Evolutionary conservation across 78 protist species (phyloP).

Genomic region (Chrysochromulina parva): DNA sequence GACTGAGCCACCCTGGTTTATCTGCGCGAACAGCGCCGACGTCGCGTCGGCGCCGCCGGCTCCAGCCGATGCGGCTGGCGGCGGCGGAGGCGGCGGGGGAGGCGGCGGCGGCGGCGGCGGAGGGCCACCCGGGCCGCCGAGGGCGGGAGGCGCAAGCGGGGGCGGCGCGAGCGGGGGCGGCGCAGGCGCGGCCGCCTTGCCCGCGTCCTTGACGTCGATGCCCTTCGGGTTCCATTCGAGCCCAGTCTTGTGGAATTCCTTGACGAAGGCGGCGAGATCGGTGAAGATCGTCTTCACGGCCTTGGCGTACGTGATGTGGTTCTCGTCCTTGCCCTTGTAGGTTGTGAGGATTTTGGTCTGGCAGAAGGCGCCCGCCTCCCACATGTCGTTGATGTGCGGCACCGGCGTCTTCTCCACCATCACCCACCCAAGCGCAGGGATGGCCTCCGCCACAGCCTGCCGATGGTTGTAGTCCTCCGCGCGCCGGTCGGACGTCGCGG

Average conservation of each 20-base stretch:
- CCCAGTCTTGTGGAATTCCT: background rate
- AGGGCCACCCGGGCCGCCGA: background rate
- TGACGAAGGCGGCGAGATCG: background rate
- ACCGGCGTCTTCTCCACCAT: constrained; percentile 10
- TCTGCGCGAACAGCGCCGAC: constrained; percentile 60
- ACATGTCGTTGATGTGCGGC: background rate
- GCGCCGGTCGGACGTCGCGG: constrained; percentile 7
- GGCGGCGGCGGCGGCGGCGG: constrained; percentile 9
- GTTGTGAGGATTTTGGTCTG: background rate
- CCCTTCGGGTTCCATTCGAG: constrained; percentile 16
- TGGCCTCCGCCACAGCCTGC: constrained; percentile 50
- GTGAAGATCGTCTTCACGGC: too few relatives aligned
- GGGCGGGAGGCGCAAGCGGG: background rate
- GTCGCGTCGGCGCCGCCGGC: constrained; percentile 3
- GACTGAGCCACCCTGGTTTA: constrained; percentile 63
- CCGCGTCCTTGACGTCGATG: background rate
- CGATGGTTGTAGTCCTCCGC: constrained; percentile 25
- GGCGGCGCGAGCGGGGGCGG: constrained; percentile 60
- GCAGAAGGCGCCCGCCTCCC: background rate
- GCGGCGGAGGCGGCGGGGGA: constrained; percentile 39
- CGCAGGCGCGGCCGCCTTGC: background rate
- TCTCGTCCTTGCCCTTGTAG: background rate
- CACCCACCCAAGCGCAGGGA: constrained; percentile 64
- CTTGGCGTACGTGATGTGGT: background rate
- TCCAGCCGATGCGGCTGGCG: background rate